Base-by-base conservation (phyloP, 2,329 filamentous ascomycete species). In the Clarireedia homoeocarpa region DNA sequence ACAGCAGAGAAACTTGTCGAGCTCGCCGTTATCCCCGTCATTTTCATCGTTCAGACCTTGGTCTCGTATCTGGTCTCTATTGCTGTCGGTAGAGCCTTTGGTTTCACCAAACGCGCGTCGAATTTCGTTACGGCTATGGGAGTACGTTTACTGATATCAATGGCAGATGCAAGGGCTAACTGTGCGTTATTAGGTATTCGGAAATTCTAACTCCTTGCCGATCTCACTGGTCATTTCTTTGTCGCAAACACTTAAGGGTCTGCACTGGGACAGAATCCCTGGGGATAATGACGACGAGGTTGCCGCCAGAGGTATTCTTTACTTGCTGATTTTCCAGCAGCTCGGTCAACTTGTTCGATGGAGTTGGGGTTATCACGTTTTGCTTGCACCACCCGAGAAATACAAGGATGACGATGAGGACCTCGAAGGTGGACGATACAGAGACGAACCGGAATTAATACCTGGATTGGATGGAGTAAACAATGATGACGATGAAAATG, bases 81-180 rank as follows among this genome's bases (percentile, higher is more conserved):
- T 7, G 66, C 79, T 12, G 81, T 97, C 54, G 82, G 88, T 17
- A 86, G 82, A 71, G 75, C 83, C 49, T 95, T 91, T 70, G 78
- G 88, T 15, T 91, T 99, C 72, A 84, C 83, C 65, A 91, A 88
- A 71, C 84, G 92, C 60, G 88, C 91, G 44, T 82, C 86, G 62
- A 99, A 99, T 74, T 99, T 99, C 68, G 88, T 99, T 44, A 88
- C 90, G 34, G 94, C 94, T 53, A 99, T 99, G 94, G 91, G 89
- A 49, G 84, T 84, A 75, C 62, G 77, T 72, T 26, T 40, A 48
- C 40, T 14, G 14, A 14, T 30, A 1, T 7, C n/a, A 38, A 45
- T 14, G 9, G 15, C 39, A 12, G 23, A n/a, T 27, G 5, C 14
- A 39, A 48, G 55, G 55, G 50, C 50, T 66, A 58, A 63, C 34